Percentiles rank a stretch among this genome's conserved stretches.
Evolutionary conservation across 169 alveolate species (phyloP).

Genomic region (Eimeria tenella): DNA sequence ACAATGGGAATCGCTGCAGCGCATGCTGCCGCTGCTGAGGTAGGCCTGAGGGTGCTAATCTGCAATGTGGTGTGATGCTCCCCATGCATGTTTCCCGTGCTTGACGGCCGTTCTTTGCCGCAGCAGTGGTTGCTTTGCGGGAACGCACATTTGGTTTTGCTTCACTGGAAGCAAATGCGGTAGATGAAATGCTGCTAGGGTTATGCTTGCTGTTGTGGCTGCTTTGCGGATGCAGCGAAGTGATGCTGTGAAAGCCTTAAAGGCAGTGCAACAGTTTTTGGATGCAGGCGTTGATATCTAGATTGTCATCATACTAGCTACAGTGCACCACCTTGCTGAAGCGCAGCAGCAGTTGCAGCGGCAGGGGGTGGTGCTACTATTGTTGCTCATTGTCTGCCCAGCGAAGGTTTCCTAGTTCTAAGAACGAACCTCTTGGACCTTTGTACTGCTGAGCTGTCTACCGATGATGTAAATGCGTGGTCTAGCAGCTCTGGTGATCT

Average conservation of each 20-base stretch:
- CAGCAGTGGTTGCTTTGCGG: not conserved
- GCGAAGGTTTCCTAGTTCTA: no score
- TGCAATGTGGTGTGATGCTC: not conserved
- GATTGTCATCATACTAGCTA: no score
- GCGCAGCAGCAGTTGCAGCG: no score
- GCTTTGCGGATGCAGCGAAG: constrained; percentile 41
- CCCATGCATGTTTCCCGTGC: not conserved
- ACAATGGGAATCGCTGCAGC: constrained; percentile 60
- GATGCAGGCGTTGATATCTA: not conserved
- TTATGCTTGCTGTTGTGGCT: not conserved
- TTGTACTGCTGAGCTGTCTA: not conserved
- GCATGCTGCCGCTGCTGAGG: constrained; percentile 41
- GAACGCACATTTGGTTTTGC: not conserved
- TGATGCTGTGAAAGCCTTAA: not conserved
- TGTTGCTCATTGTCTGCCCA: no score
- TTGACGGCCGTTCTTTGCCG: not conserved
- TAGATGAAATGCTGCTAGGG: no score
- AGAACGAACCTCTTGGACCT: no score
- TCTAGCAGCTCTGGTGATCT: not conserved
- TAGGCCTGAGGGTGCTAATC: not conserved
- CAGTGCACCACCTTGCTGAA: no score
- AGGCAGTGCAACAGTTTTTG: constrained; percentile 40
- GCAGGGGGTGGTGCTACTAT: no score
- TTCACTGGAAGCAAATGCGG: not conserved
- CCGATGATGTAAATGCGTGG: not conserved